Evolutionary conservation across 805 yeast species (phyloP).

Genomic region (Spathaspora sp.): DNA sequence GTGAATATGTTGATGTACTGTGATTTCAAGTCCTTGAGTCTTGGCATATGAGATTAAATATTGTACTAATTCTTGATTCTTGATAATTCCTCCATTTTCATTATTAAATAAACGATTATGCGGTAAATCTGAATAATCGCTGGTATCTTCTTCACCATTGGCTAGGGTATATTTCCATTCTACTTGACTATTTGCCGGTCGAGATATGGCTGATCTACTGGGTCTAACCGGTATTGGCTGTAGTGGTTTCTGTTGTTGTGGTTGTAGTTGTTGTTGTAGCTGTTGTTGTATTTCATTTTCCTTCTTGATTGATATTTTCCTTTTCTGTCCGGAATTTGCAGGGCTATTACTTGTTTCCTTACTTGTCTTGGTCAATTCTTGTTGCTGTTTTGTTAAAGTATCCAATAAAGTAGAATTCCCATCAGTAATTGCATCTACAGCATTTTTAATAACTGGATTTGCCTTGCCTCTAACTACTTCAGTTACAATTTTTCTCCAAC

Average conservation of each 20-base stretch:
- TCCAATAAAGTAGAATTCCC: slow-evolving; percentile 10
- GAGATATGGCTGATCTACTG: slow-evolving; percentile 3
- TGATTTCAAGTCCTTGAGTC: slow-evolving; percentile 51
- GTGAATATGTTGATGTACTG: slow-evolving; percentile 83
- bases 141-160: slow-evolving; percentile 29
- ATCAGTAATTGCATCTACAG: slow-evolving; percentile 51
- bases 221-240: slow-evolving; percentile 4
- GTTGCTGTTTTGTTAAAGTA: slow-evolving; percentile 6
- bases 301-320: not conserved
- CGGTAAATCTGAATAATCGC: slow-evolving; percentile 25
- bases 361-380: slow-evolving; percentile 3
- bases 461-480: slow-evolving; percentile 70
- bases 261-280: not conserved
- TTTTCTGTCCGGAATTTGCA: not conserved
- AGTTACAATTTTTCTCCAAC: slow-evolving; percentile 86
- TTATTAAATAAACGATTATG: slow-evolving; percentile 16
- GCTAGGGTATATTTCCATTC: slow-evolving; percentile 62
- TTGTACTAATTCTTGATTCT: slow-evolving; percentile 51
- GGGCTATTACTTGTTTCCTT: not conserved
- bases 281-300: not conserved
- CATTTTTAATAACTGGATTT: slow-evolving; percentile 47
- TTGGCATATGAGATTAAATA: slow-evolving; percentile 59
- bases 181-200: slow-evolving; percentile 23
- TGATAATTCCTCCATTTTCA: slow-evolving; percentile 45
- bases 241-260: not conserved